These are phyloP conservation scores for Colletotrichum plurivorum DNA, from an alignment of 2,329 filamentous ascomycete species.

Conservation along the genomic window DNA sequence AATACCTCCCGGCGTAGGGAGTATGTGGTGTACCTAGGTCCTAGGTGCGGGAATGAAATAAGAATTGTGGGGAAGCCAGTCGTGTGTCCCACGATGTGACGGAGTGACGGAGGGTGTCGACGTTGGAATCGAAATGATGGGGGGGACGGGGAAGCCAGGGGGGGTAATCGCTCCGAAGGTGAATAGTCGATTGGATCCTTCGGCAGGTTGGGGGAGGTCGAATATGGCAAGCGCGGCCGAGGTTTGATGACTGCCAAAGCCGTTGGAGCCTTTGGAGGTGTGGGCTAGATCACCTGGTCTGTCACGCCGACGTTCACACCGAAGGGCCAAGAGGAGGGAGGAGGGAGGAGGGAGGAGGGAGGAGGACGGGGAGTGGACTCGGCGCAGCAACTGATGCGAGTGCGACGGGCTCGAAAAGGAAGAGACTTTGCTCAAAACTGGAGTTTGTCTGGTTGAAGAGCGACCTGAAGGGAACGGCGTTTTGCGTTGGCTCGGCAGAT, in stretches of 20 bases:
- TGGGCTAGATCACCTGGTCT: slow-evolving; percentile 28
- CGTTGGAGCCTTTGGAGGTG: neutral
- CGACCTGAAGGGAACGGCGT: slow-evolving; percentile 36
- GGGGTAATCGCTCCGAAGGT: slow-evolving; percentile 18
- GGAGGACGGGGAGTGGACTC: slow-evolving; percentile 20
- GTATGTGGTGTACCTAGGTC: no score
- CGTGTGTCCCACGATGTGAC: slow-evolving; percentile 32
- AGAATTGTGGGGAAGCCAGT: slow-evolving; percentile 36
- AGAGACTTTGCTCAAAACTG: slow-evolving; percentile 29
- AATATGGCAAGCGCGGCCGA: slow-evolving; percentile 32
- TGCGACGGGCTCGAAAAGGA: slow-evolving; percentile 28
- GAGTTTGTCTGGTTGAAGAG: slow-evolving; percentile 26
- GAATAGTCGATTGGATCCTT: slow-evolving; percentile 29
- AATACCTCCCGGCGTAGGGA: neutral
- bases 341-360: slow-evolving; percentile 10
- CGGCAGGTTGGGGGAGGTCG: slow-evolving; percentile 19
- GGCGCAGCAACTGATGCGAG: slow-evolving; percentile 38
- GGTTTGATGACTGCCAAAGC: slow-evolving; percentile 20
- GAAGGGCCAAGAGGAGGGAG: neutral
- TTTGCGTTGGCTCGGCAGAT: slow-evolving; percentile 40
- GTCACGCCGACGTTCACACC: slow-evolving; percentile 33
- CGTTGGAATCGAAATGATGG: slow-evolving; percentile 28
- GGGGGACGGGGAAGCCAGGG: slow-evolving; percentile 17
- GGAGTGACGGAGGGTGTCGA: slow-evolving; percentile 33
- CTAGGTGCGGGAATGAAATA: slow-evolving; percentile 24